Evolutionary conservation across 306 rosid species (phyloP), one percentile per base, ranked within the genome.

Genomic region (Rosa lucieae): DNA sequence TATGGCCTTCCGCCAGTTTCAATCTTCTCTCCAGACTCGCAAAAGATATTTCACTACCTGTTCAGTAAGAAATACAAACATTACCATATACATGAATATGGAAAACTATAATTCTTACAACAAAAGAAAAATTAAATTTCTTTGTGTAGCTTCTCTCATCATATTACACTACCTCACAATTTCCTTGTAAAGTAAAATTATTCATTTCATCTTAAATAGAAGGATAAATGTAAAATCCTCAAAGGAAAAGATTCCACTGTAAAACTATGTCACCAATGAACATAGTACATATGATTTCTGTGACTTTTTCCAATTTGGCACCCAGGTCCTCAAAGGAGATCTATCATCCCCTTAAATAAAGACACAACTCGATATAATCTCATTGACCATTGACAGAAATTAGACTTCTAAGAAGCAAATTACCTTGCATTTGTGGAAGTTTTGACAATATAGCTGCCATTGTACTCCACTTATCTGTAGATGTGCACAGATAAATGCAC

Each of bases 391-490:
- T 21, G 65, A 81, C 65, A 78, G 66, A 49, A 79, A 70, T 43
- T 68, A 72, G 65, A 80, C 47, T 66, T 44, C 65, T 23, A 84
- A 67, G 49, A 81, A 84, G 78, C 62, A 85, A 8, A 84, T 79
- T 86, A 94, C 99, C 99, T 72, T 84, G 93, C 76, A 89, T 81
- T 78, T 82, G 91, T 65, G 96, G 97, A 85, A 95, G 91, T 81
- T 90, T 93, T 79, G 96, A 91, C 75, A 95, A 81, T 76, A 91
- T 91, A 69, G 86, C 70, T 69, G 96, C 82, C 99, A 95, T 90
- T 79, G 87, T 89, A 83, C 85, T 90, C 99, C 99, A 95, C 88
- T 83, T 90, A 90, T 95, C 98, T 52, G 96, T 90, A 72, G 81
- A 89, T 52, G 92, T 85, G 82, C 88, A 91, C 88, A 90, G 81